Evolutionary conservation across 331 rosid species (phyloP).

Genomic region (Saraca asoca): DNA sequence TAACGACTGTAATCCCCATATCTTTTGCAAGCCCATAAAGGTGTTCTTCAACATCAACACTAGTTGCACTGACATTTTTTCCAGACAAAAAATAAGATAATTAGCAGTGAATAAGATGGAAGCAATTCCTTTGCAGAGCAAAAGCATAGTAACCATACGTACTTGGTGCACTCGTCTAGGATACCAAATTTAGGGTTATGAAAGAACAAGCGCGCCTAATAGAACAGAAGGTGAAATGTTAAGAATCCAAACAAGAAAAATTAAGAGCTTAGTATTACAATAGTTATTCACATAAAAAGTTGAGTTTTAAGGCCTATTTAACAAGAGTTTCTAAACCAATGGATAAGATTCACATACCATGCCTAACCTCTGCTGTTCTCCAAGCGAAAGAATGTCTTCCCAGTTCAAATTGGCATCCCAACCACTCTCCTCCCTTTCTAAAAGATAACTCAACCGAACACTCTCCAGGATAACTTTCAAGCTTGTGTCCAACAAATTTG

Average conservation of each 20-base stretch:
- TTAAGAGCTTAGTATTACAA: background rate
- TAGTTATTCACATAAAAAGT: background rate
- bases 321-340: no score
- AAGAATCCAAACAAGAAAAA: slow-evolving; percentile 31
- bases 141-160: slow-evolving; percentile 41
- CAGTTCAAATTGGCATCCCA: slow-evolving; percentile 92
- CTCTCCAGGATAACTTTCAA: slow-evolving; percentile 76
- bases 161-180: slow-evolving; percentile 99
- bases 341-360: slow-evolving; percentile 59
- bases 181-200: slow-evolving; percentile 91
- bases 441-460: slow-evolving; percentile 87
- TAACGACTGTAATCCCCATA: slow-evolving; percentile 84
- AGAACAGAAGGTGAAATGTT: slow-evolving; percentile 33
- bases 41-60: slow-evolving; percentile 96
- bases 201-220: slow-evolving; percentile 91
- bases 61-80: slow-evolving; percentile 77
- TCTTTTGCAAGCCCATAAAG: slow-evolving; percentile 82
- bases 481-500: slow-evolving; percentile 56
- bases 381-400: slow-evolving; percentile 94
- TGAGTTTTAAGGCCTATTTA: slow-evolving; percentile 5
- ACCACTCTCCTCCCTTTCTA: slow-evolving; percentile 77
- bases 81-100: slow-evolving; percentile 13
- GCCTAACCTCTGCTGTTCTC: slow-evolving; percentile 99
- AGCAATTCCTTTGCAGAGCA: slow-evolving; percentile 10
- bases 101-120: slow-evolving; percentile 26